These are phyloP conservation scores for Polyrhizophydium stewartii DNA, from an alignment of 371 early-diverging fungal genomes.

Conservation along the genomic window DNA sequence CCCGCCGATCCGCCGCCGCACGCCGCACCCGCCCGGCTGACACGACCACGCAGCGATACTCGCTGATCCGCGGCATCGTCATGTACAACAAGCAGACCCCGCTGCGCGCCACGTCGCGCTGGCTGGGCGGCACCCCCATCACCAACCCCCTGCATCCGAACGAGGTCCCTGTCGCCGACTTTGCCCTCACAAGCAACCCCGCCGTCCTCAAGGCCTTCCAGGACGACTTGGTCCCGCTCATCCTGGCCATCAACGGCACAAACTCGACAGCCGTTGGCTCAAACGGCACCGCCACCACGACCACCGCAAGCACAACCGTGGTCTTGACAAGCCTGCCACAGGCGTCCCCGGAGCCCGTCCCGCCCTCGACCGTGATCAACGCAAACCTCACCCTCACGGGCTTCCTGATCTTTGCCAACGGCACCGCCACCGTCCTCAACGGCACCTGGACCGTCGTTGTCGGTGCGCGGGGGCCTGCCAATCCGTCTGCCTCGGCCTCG, in stretches of 20 bases:
- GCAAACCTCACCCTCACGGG: background rate
- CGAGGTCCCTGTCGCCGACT: background rate
- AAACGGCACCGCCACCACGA: background rate
- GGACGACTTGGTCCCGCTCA: background rate
- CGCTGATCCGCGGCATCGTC: constrained; percentile 14
- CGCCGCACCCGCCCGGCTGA: background rate
- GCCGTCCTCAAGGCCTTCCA: background rate
- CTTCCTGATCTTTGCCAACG: constrained; percentile 1
- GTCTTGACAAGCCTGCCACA: too few relatives aligned
- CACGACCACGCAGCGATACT: constrained; percentile 3
- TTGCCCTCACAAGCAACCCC: background rate
- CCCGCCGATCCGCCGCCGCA: constrained; percentile 8
- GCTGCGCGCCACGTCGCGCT: background rate
- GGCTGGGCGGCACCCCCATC: background rate
- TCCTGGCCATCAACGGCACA: background rate
- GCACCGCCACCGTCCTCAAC: background rate
- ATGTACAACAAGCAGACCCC: constrained; percentile 9
- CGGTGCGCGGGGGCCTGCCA: background rate
- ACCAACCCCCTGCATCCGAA: background rate
- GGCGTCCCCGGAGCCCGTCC: background rate
- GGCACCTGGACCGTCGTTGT: background rate
- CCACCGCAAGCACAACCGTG: too few relatives aligned
- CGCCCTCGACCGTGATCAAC: background rate
- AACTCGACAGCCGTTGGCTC: background rate
- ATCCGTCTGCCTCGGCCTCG: background rate